These are phyloP conservation scores for Halophytophthora polymorphica DNA, from an alignment of 352 stramenopile species.

Conservation along the genomic window DNA sequence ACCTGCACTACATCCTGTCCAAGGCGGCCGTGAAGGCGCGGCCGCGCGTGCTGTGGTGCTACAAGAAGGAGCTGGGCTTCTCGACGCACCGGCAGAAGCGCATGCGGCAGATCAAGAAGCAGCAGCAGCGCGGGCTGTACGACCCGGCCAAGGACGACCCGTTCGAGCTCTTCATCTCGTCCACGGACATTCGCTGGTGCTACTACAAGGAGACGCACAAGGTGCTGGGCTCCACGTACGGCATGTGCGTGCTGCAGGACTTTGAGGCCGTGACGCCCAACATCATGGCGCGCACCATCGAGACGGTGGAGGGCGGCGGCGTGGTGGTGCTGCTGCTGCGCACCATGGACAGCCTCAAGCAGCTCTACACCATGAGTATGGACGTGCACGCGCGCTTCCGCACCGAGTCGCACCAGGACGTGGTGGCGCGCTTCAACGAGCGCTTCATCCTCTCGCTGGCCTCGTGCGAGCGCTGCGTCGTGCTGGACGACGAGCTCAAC, in stretches of 20 bases:
- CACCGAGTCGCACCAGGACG: slow-evolving; percentile 91
- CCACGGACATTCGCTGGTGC: slow-evolving; percentile 98
- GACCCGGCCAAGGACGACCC: slow-evolving; percentile 92
- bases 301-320: slow-evolving; percentile 98
- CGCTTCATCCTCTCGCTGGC: slow-evolving; percentile 98
- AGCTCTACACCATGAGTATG: slow-evolving; percentile 99
- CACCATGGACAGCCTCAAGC: slow-evolving; percentile 97
- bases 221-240: slow-evolving; percentile 97
- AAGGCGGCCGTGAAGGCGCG: slow-evolving; percentile 94
- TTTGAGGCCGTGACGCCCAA: slow-evolving; percentile 99
- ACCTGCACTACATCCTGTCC: slow-evolving; percentile 98
- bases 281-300: slow-evolving; percentile 98
- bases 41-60: slow-evolving; percentile 98
- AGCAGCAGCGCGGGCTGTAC: slow-evolving; percentile 92
- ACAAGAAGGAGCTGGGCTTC: slow-evolving; percentile 99
- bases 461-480: slow-evolving; percentile 94
- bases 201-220: slow-evolving; percentile 99
- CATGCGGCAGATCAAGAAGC: slow-evolving; percentile 95
- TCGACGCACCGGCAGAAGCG: slow-evolving; percentile 95
- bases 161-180: slow-evolving; percentile 99
- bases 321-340: slow-evolving; percentile 97
- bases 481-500: slow-evolving; percentile 99
- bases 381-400: slow-evolving; percentile 90
- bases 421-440: slow-evolving; percentile 99
- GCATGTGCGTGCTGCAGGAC: slow-evolving; percentile 98